Conservation (phyloP, 495 filamentous ascomycete genomes). For the Sporormia fimetaria region DNA sequence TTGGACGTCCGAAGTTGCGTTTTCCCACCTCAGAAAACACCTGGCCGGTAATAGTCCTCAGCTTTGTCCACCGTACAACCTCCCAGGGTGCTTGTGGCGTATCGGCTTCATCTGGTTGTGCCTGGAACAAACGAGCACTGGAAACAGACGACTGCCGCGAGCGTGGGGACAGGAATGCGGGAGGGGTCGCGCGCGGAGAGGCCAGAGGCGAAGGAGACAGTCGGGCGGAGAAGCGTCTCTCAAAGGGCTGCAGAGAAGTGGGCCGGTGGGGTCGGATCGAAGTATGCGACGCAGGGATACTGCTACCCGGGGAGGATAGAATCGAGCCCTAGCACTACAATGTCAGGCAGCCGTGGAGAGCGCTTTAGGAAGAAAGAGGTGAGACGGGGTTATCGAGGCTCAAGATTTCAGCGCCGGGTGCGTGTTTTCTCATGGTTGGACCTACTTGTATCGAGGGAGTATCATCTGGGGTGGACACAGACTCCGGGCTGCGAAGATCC, state of each 20-base stretch:
- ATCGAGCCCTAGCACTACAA: slow-evolving; percentile 60
- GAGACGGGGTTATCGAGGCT: too few relatives aligned
- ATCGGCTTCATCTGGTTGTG: slow-evolving; percentile 50
- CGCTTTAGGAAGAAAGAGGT: too few relatives aligned
- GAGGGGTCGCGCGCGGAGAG: slow-evolving; percentile 69
- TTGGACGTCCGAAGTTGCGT: slow-evolving; percentile 84
- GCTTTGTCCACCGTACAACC: slow-evolving; percentile 87
- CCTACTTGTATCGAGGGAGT: slow-evolving; percentile 77
- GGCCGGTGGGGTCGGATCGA: slow-evolving; percentile 48
- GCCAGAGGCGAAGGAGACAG: slow-evolving; percentile 49
- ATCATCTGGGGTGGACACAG: slow-evolving; percentile 74
- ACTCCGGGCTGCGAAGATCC: slow-evolving; percentile 24
- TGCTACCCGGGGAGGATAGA: slow-evolving; percentile 65
- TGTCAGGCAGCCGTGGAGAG: slow-evolving; percentile 20
- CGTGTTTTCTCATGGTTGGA: too few relatives aligned
- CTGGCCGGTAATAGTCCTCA: slow-evolving; percentile 79
- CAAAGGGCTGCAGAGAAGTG: slow-evolving; percentile 82
- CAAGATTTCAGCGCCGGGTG: too few relatives aligned
- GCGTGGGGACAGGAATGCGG: slow-evolving; percentile 61
- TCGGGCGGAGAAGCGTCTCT: slow-evolving; percentile 83
- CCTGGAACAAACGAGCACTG: slow-evolving; percentile 37
- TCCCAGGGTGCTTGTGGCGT: slow-evolving; percentile 75
- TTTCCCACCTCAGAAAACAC: slow-evolving; percentile 90
- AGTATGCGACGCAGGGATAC: slow-evolving; percentile 39
- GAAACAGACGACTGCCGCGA: slow-evolving; percentile 64